Evolutionary conservation across 345 rosid genomes (phyloP).

Genomic region (Euphorbia pulcherrima): DNA sequence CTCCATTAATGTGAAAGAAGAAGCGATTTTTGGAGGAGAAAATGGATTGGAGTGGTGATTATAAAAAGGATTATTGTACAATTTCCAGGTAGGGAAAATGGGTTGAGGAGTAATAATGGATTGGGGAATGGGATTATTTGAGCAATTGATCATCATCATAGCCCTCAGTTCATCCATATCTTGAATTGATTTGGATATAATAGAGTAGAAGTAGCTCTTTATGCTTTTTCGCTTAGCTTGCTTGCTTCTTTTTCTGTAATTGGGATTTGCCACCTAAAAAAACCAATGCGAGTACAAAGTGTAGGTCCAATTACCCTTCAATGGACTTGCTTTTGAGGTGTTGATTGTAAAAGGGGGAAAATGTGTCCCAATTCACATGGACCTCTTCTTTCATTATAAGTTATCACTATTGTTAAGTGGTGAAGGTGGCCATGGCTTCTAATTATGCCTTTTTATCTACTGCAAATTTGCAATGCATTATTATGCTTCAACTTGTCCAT

Average conservation of each 20-base stretch:
- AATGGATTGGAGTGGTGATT: constrained; percentile 25
- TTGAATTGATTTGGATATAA: constrained; percentile 12
- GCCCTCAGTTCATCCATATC: constrained; percentile 41
- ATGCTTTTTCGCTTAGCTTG: constrained; percentile 1
- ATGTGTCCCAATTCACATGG: constrained; percentile 50
- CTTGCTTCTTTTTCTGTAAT: constrained; percentile 20
- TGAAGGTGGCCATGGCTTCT: too few species aligned
- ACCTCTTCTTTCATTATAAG: constrained; percentile 21
- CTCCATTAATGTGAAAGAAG: constrained; percentile 61
- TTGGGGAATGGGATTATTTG: constrained; percentile 27
- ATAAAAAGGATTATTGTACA: constrained; percentile 70
- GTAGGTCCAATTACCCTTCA: constrained; percentile 32
- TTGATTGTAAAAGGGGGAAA: constrained; percentile 35
- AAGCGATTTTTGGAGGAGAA: constrained; percentile 36
- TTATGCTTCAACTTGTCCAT: too few species aligned
- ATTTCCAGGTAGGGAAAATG: constrained; percentile 61
- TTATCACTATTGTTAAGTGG: neutral
- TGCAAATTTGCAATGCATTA: too few species aligned
- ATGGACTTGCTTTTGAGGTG: constrained; percentile 27
- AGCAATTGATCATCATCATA: constrained; percentile 49
- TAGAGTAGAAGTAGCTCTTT: neutral
- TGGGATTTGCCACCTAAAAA: constrained; percentile 34
- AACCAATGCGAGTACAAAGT: constrained; percentile 25
- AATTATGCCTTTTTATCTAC: too few species aligned
- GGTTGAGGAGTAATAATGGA: constrained; percentile 32